phyloP scores from a whole-genome alignment of 352 stramenopile genomes.

The Phytophthora vignae region DNA sequence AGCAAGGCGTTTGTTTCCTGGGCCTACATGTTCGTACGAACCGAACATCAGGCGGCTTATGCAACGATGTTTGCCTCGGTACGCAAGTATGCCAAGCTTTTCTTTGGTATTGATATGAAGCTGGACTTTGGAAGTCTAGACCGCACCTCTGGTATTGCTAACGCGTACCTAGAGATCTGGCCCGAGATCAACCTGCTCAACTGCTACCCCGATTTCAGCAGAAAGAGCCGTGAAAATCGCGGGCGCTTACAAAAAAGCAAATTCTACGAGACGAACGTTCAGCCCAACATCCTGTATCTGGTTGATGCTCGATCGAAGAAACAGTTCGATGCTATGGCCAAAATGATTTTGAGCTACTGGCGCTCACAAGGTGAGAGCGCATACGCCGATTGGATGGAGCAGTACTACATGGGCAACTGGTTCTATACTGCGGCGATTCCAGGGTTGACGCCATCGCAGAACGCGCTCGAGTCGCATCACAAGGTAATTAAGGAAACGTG shows the following conservation, averaged over 20 bases:
- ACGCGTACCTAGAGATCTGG: not conserved
- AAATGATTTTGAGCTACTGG: not conserved
- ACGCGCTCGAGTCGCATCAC: not conserved
- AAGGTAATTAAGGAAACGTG: not conserved
- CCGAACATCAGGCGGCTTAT: not conserved
- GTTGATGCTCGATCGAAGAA: not conserved
- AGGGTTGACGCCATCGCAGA: not conserved
- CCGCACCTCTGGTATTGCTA: not conserved
- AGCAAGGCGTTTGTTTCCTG: not conserved
- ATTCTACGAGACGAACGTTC: not conserved
- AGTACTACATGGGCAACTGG: not conserved
- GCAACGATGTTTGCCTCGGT: not conserved
- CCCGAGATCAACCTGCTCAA: not conserved
- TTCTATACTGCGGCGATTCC: not conserved
- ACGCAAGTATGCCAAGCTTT: not conserved
- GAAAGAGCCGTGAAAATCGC: not conserved
- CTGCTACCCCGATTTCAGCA: not conserved
- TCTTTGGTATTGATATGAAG: not conserved
- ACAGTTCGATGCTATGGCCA: not conserved
- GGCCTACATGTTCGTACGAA: not conserved
- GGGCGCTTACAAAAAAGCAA: not conserved
- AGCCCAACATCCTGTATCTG: not conserved
- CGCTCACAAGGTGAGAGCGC: not conserved
- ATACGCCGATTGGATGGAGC: not conserved
- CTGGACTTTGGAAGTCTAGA: not conserved